phyloP scores from a whole-genome alignment of 2,329 filamentous ascomycete genomes.

The Paecilomyces sp. region DNA sequence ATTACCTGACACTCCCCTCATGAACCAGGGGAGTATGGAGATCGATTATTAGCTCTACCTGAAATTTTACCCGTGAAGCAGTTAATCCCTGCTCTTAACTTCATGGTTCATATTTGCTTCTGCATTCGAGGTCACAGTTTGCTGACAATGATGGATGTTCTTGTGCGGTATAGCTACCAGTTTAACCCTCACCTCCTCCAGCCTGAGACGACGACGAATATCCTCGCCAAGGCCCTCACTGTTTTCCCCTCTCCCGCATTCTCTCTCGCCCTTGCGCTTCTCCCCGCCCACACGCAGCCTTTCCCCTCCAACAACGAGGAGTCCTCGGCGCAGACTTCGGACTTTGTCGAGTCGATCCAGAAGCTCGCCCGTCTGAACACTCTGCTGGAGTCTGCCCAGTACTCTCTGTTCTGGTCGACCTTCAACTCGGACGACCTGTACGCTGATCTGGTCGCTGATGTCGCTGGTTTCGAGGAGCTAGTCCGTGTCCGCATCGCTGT shows the following conservation, averaged over 20 bases:
- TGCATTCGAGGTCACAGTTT: background rate
- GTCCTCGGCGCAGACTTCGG: slow-evolving; percentile 31
- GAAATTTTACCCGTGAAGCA: slow-evolving; percentile 35
- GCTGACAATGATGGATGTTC: background rate
- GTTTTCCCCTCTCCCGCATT: slow-evolving; percentile 97
- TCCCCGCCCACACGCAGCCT: slow-evolving; percentile 72
- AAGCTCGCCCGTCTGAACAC: slow-evolving; percentile 80
- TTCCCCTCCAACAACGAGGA: slow-evolving; percentile 44
- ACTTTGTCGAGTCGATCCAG: slow-evolving; percentile 77
- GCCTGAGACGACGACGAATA: slow-evolving; percentile 96
- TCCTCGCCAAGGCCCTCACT: slow-evolving; percentile 95
- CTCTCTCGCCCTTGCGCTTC: slow-evolving; percentile 85
- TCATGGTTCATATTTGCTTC: too few relatives aligned
- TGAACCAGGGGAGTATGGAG: slow-evolving; percentile 56
- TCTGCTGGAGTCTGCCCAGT: slow-evolving; percentile 84
- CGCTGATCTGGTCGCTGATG: slow-evolving; percentile 90
- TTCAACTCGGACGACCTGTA: slow-evolving; percentile 92
- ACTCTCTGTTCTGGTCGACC: slow-evolving; percentile 86
- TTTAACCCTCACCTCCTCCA: slow-evolving; percentile 98
- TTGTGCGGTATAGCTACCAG: slow-evolving; percentile 69
- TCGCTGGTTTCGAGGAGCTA: slow-evolving; percentile 88
- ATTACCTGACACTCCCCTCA: slow-evolving; percentile 71
- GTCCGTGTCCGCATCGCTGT: slow-evolving; percentile 85
- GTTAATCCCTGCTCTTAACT: background rate
- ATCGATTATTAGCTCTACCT: slow-evolving; percentile 65